Base-by-base conservation (phyloP, 257 asterid genomes). In the Solanum piurae region DNA sequence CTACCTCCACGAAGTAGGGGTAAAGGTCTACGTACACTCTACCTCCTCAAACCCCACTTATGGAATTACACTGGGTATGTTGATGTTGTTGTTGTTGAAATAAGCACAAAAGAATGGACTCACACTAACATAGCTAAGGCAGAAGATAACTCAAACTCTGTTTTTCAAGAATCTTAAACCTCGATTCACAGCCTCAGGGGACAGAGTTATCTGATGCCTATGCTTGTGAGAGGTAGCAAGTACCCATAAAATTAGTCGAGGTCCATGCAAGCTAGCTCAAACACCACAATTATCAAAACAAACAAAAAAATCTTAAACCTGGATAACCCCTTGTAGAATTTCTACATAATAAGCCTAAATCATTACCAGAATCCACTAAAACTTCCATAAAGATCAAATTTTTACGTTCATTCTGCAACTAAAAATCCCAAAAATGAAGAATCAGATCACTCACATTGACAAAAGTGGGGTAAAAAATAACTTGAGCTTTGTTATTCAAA, bases 401-500 rank as follows among this genome's bases (percentile, higher is more conserved):
- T 25, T 77, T 77, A 77, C 84, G 7, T 42, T 25, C 25, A 42
- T 77, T 42, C 36, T 7, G 62, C 6, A 42, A 64, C 9, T 11
- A 83, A 66, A 49, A 13, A 71, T 55, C 5, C 20, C 62, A 16
- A 37, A 29, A 69, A 38, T 20, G 2, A 44, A 49, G 25, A n/a
- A 9, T 9, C 9, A 12, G 52, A 13, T 27, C 2, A 72, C 95
- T 95, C 86, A 95, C 98, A 79, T 90, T 91, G 79, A 94, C 94
- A 80, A 90, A 94, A 77, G 84, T 64, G 0, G 98, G 94, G 84
- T 66, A 94, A 82, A 93, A 94, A 60, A 77, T 34, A 90, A 95
- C 95, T 89, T 93, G 98, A 18, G 94, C 98, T 25, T 93, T 89
- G 75, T 95, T 92, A 83, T 95, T 94, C 84, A 95, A 86, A 62